phyloP scores from a whole-genome alignment of 345 rosid genomes.

The Eucalyptus brandiana region DNA sequence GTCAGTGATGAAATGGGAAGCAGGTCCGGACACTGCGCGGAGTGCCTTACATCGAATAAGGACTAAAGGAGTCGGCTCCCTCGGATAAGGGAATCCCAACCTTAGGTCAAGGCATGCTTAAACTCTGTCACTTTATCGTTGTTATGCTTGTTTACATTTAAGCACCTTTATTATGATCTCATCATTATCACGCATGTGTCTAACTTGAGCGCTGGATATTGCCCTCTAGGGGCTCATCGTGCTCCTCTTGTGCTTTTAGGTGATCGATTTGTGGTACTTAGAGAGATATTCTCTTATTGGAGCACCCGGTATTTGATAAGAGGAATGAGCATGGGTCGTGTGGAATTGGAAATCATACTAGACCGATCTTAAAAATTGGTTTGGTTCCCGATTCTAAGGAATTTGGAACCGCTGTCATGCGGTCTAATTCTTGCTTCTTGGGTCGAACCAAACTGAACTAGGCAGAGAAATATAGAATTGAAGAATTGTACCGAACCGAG shows the following conservation, averaged over 20 bases:
- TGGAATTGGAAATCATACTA: accelerated
- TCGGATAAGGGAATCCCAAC: neutral
- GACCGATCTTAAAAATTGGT: neutral
- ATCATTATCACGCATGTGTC: neutral
- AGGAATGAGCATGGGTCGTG: neutral
- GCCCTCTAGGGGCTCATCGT: neutral
- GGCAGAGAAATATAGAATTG: too few relatives aligned
- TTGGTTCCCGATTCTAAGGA: accelerated
- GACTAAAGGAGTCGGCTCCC: neutral
- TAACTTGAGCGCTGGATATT: neutral
- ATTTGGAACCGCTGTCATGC: accelerated
- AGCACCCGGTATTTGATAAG: neutral
- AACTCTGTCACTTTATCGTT: neutral
- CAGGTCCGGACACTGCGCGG: neutral
- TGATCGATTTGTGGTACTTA: neutral
- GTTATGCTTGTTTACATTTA: neutral
- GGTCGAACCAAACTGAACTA: too few relatives aligned
- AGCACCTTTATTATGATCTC: neutral
- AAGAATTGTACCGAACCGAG: accelerated
- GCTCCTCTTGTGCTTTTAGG: neutral
- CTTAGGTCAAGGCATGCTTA: neutral
- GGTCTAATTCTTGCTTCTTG: accelerated
- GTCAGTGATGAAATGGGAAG: neutral
- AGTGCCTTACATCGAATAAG: neutral
- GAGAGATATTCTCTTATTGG: neutral